Base-by-base conservation (phyloP, 768 basidiomycete species). In the Boletus reticuloceps region DNA sequence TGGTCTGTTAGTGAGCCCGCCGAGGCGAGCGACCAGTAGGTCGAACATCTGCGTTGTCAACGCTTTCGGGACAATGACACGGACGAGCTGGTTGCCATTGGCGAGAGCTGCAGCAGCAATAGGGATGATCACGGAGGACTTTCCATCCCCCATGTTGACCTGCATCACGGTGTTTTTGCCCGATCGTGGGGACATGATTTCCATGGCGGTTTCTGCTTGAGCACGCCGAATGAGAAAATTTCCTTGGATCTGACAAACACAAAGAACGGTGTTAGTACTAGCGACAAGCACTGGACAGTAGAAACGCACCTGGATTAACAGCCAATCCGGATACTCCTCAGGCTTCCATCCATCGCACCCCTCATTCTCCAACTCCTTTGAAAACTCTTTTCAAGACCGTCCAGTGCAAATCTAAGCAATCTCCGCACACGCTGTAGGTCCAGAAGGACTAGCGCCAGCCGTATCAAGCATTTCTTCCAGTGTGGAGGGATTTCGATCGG, bases 21-120 rank as follows among this genome's bases (percentile, higher is more conserved):
- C 34, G 34, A 34, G 34, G 2, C 34, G 34, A 34, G 34, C 34
- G 6, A 34, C 67, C 1, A 82, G 69, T 7, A 77, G 52, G 14
- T 74, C 69, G 58, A 81, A 78, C 76, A 79, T 80, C 34, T 34
- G 34, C 12, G 49, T 62, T 0, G 66, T 63, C n/a, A 80, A 63
- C 0, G 77, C 64, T 52, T 77, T 80, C 20, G 79, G 34, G 34
- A 34, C 40, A 22, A 41, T 41, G 40, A 41, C n/a, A 41, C n/a
- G 19, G 19, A 20, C 20, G 8, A 20, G 40, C 20, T 19, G 20
- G 1, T 41, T 11, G 5, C 17, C 19, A 20, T 19, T 4, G 13
- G 20, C n/a, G 2, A 41, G 40, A 9, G 19, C 19, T 9, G 10
- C 19, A 5, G n/a, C 20, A 41, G 40, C 40, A 41, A 20, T 13